These are phyloP conservation scores for Alternaria brassicae DNA, from an alignment of 2,329 filamentous ascomycete genomes.

Conservation along the genomic window DNA sequence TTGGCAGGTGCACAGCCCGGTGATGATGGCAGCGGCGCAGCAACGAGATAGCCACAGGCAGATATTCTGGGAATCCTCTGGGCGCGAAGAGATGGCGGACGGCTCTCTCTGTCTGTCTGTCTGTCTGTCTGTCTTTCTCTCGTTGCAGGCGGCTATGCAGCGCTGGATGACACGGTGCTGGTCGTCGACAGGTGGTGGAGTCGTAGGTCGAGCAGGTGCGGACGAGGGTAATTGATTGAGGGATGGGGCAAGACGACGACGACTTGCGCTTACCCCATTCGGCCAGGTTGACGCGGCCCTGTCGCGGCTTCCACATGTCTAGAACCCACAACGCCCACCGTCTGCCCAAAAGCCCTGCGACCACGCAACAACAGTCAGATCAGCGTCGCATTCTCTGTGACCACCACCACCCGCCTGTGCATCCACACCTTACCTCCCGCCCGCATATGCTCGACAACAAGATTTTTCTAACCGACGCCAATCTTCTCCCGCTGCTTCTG, in stretches of 20 bases:
- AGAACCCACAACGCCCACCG: constrained; percentile 21
- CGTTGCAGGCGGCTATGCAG: constrained; percentile 17
- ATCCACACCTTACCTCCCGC: background rate
- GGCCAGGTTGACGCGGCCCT: constrained; percentile 22
- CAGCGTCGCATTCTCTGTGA: background rate
- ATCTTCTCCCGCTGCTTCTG: background rate
- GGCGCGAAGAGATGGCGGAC: constrained; percentile 3
- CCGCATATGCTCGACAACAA: no score
- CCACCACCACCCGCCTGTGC: background rate
- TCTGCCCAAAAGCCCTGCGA: constrained; percentile 3
- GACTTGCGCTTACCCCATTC: constrained; percentile 18
- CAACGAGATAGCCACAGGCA: constrained; percentile 19
- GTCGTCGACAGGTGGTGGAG: constrained; percentile 14
- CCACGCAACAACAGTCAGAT: constrained; percentile 7
- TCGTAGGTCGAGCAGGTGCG: constrained; percentile 16
- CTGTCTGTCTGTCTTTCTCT: no score
- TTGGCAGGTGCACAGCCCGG: constrained; percentile 31
- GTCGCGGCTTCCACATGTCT: constrained; percentile 23
- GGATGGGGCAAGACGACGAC: constrained; percentile 22
- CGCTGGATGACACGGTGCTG: constrained; percentile 8
- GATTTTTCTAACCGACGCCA: no score
- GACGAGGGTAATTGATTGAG: constrained; percentile 24
- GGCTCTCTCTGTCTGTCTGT: no score
- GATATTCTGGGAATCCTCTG: constrained; percentile 19
- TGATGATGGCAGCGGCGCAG: constrained; percentile 32